Base-by-base conservation (phyloP, 257 asterid genomes). In the Phtheirospermum japonicum region DNA sequence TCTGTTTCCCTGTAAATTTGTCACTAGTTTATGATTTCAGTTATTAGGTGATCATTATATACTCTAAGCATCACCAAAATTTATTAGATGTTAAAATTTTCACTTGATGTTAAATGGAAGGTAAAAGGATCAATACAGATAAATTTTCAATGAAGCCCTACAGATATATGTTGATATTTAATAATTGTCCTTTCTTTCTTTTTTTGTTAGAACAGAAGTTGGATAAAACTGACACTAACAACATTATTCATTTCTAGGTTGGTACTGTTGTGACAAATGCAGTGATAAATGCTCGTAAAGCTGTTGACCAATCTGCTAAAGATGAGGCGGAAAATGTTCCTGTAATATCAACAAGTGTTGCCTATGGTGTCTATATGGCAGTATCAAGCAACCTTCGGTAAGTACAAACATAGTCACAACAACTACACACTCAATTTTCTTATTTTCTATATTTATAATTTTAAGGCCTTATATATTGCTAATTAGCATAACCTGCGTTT, bases 301-400 rank as follows among this genome's bases (percentile, higher is more conserved):
- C 91, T 59, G 96, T 88, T 12, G 76, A 87, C 33, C 65, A 77
- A 49, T 67, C 87, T 9, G 57, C 72, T 59, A 74, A 59, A 0
- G 92, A 70, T 6, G 84, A 85, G 73, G 86, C 75, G 58, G 95
- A 85, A 81, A 88, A 70, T 66, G 90, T 91, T 55, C 98, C 98
- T 10, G 78, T 88, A 11, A 19, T 88, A 34, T 73, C 89, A 45
- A 91, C 98, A 65, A 91, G 96, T 62, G 76, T 80, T 34, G 96
- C 88, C 17, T 91, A 91, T 59, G 96, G 98, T 71, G 90, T 88
- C 60, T 88, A 91, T 59, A 91, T 91, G 98, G 82, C 92, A 45
- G 71, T 91, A 57, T 91, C 98, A 36, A 86, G 95, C 84, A 91
- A 91, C 75, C 91, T 91, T 28, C 85, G 98, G 98, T 91, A 82